These are phyloP conservation scores for Candida xiaguanensis DNA, from an alignment of 805 yeast species.

Conservation along the genomic window DNA sequence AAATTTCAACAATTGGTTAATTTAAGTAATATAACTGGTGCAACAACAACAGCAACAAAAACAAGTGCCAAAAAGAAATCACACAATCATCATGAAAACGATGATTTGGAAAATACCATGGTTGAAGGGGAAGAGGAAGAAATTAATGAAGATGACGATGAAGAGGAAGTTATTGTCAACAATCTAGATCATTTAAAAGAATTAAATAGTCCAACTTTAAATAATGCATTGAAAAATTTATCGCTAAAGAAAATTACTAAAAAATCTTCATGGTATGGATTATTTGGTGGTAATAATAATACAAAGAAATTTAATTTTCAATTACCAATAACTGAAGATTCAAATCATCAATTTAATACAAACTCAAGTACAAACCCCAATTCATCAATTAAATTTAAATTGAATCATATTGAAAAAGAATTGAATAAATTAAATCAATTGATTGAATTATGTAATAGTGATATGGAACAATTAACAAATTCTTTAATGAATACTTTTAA, in stretches of 20 bases:
- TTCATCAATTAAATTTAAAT: conserved; percentile 23
- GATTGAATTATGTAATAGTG: conserved; percentile 39
- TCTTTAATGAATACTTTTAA: conserved; percentile 40
- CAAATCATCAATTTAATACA: neutral
- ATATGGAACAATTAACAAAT: conserved; percentile 41
- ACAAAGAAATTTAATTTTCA: conserved; percentile 11
- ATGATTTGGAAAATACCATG: no score
- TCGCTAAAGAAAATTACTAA: conserved; percentile 25
- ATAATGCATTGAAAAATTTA: conserved; percentile 29
- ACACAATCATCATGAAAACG: neutral
- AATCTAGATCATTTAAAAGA: conserved; percentile 28
- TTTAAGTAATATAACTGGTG: conserved; percentile 15
- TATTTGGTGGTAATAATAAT: conserved; percentile 35
- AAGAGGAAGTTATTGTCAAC: conserved; percentile 4
- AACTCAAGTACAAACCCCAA: neutral
- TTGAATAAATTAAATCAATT: conserved; percentile 46
- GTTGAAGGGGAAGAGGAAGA: conserved; percentile 4
- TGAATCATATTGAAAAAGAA: conserved; percentile 38
- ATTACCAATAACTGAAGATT: conserved; percentile 7
- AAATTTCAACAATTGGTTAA: conserved; percentile 35
- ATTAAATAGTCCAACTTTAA: conserved; percentile 37
- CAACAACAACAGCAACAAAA: conserved; percentile 1
- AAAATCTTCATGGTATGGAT: conserved; percentile 41
- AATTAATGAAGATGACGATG: neutral
- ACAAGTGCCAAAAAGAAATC: neutral